phyloP scores from a whole-genome alignment of 2,329 filamentous ascomycete species.

The Ilyonectria mors-panacis region DNA sequence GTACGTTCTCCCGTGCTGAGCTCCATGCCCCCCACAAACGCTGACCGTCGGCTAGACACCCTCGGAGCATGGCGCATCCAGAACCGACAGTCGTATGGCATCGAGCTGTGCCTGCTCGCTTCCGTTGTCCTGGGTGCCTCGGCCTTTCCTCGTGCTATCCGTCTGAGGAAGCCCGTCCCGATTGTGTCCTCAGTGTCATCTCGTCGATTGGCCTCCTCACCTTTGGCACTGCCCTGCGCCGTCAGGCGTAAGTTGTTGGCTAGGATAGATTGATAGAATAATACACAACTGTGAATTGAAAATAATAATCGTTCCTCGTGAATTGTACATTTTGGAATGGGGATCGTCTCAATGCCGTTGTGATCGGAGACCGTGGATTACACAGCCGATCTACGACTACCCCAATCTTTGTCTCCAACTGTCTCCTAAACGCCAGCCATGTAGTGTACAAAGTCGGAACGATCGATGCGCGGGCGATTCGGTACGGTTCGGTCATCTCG shows the following conservation, averaged over 20 bases:
- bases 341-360: slow-evolving; percentile 29
- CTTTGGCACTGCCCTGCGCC: slow-evolving; percentile 80
- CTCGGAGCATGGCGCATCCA: slow-evolving; percentile 87
- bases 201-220: slow-evolving; percentile 84
- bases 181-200: slow-evolving; percentile 81
- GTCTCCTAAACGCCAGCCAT: slow-evolving; percentile 36
- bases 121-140: slow-evolving; percentile 88
- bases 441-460: slow-evolving; percentile 31
- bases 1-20: slow-evolving; percentile 55
- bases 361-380: slow-evolving; percentile 29
- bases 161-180: slow-evolving; percentile 86
- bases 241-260: slow-evolving; percentile 47
- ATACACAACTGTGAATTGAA: slow-evolving; percentile 19
- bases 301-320: slow-evolving; percentile 11
- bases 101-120: slow-evolving; percentile 91
- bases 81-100: slow-evolving; percentile 81
- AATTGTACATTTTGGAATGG: slow-evolving; percentile 29
- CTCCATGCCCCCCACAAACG: neutral
- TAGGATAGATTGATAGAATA: neutral
- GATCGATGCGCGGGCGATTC: slow-evolving; percentile 9
- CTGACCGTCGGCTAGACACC: slow-evolving; percentile 66
- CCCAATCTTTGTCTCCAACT: slow-evolving; percentile 11
- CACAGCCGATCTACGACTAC: slow-evolving; percentile 24
- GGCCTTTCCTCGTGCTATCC: slow-evolving; percentile 89
- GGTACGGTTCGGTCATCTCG: slow-evolving; percentile 11